Evolutionary conservation across 805 yeast genomes (phyloP).

Genomic region (Blastobotrys mokoenaii): DNA sequence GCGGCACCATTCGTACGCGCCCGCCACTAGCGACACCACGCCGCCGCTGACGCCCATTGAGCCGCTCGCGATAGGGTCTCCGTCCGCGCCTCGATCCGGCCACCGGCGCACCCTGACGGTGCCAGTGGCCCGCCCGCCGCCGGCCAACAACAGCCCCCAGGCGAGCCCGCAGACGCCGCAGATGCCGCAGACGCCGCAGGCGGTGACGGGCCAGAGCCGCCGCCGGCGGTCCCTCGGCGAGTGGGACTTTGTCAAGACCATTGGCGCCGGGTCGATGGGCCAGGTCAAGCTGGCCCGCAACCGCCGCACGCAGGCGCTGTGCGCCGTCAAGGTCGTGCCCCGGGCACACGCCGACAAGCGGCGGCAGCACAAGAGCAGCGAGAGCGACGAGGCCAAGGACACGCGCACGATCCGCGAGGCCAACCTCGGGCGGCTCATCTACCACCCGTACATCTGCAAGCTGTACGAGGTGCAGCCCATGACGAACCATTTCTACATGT

Average conservation of each 20-base stretch:
- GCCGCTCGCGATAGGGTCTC: too few relatives aligned
- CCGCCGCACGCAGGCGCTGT: constrained; percentile 59
- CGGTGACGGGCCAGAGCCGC: too few relatives aligned
- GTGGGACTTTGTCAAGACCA: constrained; percentile 91
- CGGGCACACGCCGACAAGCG: constrained; percentile 64
- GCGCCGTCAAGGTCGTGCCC: constrained; percentile 88
- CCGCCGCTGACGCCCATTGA: too few relatives aligned
- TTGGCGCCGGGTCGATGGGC: constrained; percentile 99
- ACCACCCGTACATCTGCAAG: constrained; percentile 89
- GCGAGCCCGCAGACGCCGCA: too few relatives aligned
- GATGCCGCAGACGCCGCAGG: too few relatives aligned
- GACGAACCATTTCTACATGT: constrained; percentile 95
- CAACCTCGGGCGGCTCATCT: constrained; percentile 78
- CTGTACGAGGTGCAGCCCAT: constrained; percentile 89
- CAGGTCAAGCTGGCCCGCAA: constrained; percentile 92
- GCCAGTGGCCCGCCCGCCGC: too few relatives aligned
- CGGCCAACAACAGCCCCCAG: too few relatives aligned
- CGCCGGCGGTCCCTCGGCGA: constrained; percentile 85
- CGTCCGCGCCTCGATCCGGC: too few relatives aligned
- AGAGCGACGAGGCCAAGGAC: constrained; percentile 73
- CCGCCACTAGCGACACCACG: too few relatives aligned
- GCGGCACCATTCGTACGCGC: too few relatives aligned
- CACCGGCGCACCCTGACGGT: too few relatives aligned
- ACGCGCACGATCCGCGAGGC: constrained; percentile 91
- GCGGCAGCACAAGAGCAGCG: constrained; percentile 38